Base-by-base conservation (phyloP, 1,139 yeast genomes). In the Blastobotrys ciferrii region DNA sequence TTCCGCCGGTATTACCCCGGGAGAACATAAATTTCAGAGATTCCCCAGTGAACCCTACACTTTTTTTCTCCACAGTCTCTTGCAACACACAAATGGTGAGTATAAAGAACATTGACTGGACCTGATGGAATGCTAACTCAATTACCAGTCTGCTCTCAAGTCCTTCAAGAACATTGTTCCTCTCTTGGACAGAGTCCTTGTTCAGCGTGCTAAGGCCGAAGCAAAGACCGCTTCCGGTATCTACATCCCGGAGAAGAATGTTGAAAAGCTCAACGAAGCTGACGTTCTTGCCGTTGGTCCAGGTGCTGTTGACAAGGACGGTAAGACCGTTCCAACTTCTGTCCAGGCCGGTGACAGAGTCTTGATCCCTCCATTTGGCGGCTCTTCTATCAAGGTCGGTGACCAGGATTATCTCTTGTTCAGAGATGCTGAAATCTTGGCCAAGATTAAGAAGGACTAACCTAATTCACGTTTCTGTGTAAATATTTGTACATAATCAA, bases 211-310 rank as follows among this genome's bases (percentile, higher is more conserved):
- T 65, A 89, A 89, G 78, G 95, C 96, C 52, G 83, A 88, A 65
- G 79, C 92, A 62, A 80, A 89, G 75, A 92, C 98, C 51, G 87
- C 96, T 49, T 84, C 95, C 42, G 98, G 98, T 64, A 81, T 92
- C 66, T 88, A 82, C 75, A 86, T 92, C 58, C 98, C 98, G 56
- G 98, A 92, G 74, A 88, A 88, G 77, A 89, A 91, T 76, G 95
- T 85, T 63, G 94, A 88, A 71, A 92, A 92, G 75, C 80, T 88
- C 68, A 87, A 87, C 76, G 75, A 70, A 60, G 75, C 75, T 46
- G 63, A 65, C 38, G 75, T 71, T 32, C 61, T 71, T 40, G 71
- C 74, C 13, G 72, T 69, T 18, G 75, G 74, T 38, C 72, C 69
- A 48, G 96, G 96, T 60, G 72, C 75, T 64, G 73, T 80, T 52